phyloP scores from a whole-genome alignment of 148 eudicot species.

The Amaranthus cruentus region DNA sequence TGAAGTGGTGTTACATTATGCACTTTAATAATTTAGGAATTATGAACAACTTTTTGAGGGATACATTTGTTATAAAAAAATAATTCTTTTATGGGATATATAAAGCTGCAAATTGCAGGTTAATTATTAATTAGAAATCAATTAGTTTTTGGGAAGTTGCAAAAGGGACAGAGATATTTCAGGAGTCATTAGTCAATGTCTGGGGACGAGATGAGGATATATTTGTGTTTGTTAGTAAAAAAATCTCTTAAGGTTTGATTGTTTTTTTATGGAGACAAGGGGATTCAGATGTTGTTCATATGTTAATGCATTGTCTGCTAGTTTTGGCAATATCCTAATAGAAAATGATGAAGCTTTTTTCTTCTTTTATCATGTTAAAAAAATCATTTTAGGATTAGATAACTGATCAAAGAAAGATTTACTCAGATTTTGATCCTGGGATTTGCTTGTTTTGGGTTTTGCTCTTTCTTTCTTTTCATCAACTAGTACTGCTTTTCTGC shows the following conservation, averaged over 20 bases:
- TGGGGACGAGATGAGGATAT: slow-evolving; percentile 27
- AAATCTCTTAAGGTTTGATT: slow-evolving; percentile 5
- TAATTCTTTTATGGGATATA: too few relatives aligned
- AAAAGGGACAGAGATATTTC: slow-evolving; percentile 19
- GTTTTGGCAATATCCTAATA: neutral
- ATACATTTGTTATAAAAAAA: too few relatives aligned
- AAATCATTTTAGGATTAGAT: neutral
- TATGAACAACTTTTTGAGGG: too few relatives aligned
- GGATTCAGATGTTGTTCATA: slow-evolving; percentile 19
- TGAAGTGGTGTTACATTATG: too few relatives aligned
- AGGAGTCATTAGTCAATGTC: slow-evolving; percentile 2
- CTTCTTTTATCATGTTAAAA: too few relatives aligned
- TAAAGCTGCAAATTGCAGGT: too few relatives aligned
- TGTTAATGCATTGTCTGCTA: slow-evolving; percentile 23
- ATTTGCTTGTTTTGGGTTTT: too few relatives aligned
- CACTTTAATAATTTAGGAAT: too few relatives aligned
- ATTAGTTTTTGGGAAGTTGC: slow-evolving; percentile 7
- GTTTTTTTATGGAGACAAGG: slow-evolving; percentile 24
- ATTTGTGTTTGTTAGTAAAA: neutral
- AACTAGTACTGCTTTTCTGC: too few relatives aligned
- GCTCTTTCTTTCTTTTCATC: too few relatives aligned
- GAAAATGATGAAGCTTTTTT: neutral
- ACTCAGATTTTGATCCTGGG: slow-evolving; percentile 11
- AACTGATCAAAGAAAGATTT: slow-evolving; percentile 1
- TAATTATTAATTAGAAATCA: too few relatives aligned